A percentile compares a stretch with the other conserved stretches of the same genome.
These are phyloP conservation scores for Penicillium brasilianum DNA, from an alignment of 2,329 filamentous ascomycete genomes.

Conservation along the genomic window DNA sequence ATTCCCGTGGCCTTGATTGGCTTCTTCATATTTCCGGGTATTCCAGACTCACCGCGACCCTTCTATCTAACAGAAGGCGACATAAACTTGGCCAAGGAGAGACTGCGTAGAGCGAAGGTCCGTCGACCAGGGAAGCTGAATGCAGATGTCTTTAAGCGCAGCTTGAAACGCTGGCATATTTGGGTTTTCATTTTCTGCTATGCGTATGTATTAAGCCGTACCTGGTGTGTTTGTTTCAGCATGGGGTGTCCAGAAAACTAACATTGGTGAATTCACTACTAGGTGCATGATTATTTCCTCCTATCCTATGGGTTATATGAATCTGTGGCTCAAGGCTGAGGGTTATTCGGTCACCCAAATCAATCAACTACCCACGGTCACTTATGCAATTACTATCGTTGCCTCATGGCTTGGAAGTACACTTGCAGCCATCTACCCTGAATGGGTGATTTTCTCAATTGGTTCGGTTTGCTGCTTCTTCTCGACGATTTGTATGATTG, in stretches of 20 bases:
- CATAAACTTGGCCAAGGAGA: conserved; percentile 44
- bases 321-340: conserved; percentile 58
- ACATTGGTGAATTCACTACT: neutral
- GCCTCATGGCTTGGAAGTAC: conserved; percentile 57
- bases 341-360: conserved; percentile 56
- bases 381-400: conserved; percentile 55
- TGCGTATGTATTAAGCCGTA: conserved; percentile 45
- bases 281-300: conserved; percentile 54
- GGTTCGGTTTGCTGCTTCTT: conserved; percentile 50
- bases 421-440: conserved; percentile 57
- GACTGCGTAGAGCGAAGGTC: conserved; percentile 33
- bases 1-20: conserved; percentile 61
- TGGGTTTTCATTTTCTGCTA: conserved; percentile 57
- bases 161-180: conserved; percentile 57
- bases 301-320: conserved; percentile 57
- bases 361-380: conserved; percentile 57
- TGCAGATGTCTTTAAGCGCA: conserved; percentile 53
- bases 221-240: neutral
- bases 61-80: conserved; percentile 46
- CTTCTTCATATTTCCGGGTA: conserved; percentile 54
- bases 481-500: conserved; percentile 53
- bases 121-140: conserved; percentile 49
- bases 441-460: conserved; percentile 55
- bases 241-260: neutral
- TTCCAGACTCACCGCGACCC: conserved; percentile 49